phyloP scores from a whole-genome alignment of 148 eudicot species.

The Rhododendron mucronatum region DNA sequence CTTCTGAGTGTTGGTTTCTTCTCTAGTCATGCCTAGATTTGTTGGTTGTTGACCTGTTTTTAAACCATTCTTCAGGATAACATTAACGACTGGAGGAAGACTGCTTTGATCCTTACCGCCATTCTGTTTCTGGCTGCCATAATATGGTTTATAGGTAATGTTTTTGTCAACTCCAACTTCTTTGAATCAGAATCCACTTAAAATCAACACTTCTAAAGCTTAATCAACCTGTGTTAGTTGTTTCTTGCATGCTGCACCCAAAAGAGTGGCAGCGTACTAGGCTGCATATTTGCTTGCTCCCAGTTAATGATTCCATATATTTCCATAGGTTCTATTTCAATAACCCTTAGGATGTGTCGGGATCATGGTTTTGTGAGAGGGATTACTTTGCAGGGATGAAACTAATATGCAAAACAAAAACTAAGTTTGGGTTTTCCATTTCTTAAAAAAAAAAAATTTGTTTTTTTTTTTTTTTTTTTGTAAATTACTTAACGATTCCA shows the following conservation, averaged over 20 bases:
- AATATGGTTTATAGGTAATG: constrained; percentile 74
- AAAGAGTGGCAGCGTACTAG: not conserved
- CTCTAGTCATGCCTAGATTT: not conserved
- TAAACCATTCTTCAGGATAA: constrained; percentile 46
- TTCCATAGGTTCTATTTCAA: not conserved
- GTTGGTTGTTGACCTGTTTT: constrained; percentile 1
- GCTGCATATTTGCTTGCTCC: not conserved
- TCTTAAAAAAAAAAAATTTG: not conserved
- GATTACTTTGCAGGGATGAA: too few species aligned
- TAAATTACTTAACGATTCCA: not conserved
- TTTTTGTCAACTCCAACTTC: not conserved
- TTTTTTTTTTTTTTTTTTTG: not conserved
- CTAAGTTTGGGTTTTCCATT: too few species aligned
- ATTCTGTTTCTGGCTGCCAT: constrained; percentile 77
- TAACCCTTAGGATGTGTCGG: too few species aligned
- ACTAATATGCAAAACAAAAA: too few species aligned
- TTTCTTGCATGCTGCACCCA: not conserved
- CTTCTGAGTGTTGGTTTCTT: not conserved
- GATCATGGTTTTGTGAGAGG: too few species aligned
- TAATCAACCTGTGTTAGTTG: not conserved
- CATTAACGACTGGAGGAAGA: constrained; percentile 75
- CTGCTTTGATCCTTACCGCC: constrained; percentile 64
- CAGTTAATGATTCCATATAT: not conserved
- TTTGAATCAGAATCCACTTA: not conserved
- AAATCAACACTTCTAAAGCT: not conserved